A percentile compares a stretch with the other conserved stretches of the same genome.
phyloP scores from a whole-genome alignment of 257 asterid species.

The Lantana camara region DNA sequence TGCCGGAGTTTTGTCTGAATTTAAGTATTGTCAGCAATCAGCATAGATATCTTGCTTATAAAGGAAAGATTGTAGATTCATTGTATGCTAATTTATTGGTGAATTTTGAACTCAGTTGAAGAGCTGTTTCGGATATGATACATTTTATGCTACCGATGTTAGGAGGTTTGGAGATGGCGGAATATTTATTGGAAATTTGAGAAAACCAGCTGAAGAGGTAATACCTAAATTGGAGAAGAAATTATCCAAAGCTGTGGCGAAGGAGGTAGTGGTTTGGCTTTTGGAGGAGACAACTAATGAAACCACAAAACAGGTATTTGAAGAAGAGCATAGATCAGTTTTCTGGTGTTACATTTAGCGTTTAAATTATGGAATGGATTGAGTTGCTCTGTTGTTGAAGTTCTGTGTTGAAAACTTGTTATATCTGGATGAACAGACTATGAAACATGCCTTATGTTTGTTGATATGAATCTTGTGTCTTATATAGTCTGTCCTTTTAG shows the following conservation, averaged over 20 bases:
- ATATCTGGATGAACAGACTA: background rate
- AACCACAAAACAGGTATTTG: constrained; percentile 73
- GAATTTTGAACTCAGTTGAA: constrained; percentile 56
- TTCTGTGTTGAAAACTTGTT: background rate
- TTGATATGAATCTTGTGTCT: background rate
- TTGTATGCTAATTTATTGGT: constrained; percentile 4
- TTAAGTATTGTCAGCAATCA: background rate
- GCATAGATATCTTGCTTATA: background rate
- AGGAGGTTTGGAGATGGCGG: constrained; percentile 98
- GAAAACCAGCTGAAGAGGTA: constrained; percentile 79
- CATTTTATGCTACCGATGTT: constrained; percentile 84
- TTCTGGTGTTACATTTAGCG: background rate
- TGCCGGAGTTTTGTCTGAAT: background rate
- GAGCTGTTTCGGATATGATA: constrained; percentile 85
- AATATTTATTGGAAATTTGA: constrained; percentile 79
- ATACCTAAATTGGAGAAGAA: constrained; percentile 87
- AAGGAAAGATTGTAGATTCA: background rate
- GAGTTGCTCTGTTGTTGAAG: background rate
- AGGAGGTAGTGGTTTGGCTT: constrained; percentile 90
- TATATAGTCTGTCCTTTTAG: background rate
- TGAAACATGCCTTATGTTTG: background rate
- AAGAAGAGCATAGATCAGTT: background rate
- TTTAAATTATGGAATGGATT: background rate
- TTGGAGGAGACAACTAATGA: constrained; percentile 84
- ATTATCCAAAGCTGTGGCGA: constrained; percentile 84